These are phyloP conservation scores for Metarhizium robertsii DNA, from an alignment of 2,329 filamentous ascomycete genomes.

Conservation along the genomic window DNA sequence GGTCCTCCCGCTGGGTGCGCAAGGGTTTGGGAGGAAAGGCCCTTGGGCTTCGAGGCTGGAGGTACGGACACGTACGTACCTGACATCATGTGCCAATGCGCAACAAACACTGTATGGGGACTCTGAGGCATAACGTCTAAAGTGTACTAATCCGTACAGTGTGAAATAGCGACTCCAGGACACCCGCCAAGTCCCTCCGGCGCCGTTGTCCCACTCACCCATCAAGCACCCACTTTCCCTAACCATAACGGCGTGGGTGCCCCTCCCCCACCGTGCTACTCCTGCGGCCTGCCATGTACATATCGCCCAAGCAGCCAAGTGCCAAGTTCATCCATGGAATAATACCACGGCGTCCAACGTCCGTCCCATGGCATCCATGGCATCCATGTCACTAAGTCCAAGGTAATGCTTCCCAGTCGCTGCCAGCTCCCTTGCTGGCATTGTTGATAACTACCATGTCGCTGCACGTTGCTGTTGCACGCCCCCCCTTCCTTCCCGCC, in stretches of 20 bases:
- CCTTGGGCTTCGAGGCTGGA: no score
- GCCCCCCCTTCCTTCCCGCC: not conserved
- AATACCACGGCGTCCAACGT: not conserved
- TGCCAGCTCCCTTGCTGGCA: not conserved
- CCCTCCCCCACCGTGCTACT: constrained; percentile 2
- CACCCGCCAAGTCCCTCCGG: not conserved
- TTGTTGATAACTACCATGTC: not conserved
- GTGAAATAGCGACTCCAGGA: not conserved
- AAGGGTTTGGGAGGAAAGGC: not conserved
- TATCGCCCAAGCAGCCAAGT: not conserved
- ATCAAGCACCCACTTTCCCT: not conserved
- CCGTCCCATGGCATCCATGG: not conserved
- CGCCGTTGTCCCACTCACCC: not conserved
- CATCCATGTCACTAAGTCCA: constrained; percentile 1
- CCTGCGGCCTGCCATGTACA: not conserved
- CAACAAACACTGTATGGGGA: no score
- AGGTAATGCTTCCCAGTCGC: not conserved
- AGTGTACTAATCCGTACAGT: not conserved
- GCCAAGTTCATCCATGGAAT: not conserved
- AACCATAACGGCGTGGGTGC: constrained; percentile 2
- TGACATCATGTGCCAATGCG: not conserved
- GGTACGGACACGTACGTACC: not conserved
- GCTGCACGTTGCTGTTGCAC: not conserved
- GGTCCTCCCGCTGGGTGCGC: constrained; percentile 5
- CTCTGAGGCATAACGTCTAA: not conserved